These are phyloP conservation scores for Trichophyton simii DNA, from an alignment of 2,329 filamentous ascomycete genomes.

Conservation along the genomic window DNA sequence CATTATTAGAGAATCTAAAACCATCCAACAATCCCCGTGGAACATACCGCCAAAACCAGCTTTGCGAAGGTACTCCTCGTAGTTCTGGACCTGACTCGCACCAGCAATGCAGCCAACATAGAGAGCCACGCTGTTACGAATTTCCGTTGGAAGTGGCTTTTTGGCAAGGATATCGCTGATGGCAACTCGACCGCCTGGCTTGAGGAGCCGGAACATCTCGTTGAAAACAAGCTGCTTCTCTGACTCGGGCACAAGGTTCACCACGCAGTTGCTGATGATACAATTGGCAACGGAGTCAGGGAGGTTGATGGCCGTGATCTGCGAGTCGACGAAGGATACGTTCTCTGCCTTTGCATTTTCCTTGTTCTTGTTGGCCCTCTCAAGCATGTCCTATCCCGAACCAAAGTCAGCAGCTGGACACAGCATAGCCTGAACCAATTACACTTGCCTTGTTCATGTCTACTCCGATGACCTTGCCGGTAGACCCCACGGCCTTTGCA, in stretches of 20 bases:
- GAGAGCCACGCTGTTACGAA: constrained; percentile 40
- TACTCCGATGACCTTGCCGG: constrained; percentile 43
- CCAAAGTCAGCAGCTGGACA: not conserved
- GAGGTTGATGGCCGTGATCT: constrained; percentile 42
- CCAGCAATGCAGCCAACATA: constrained; percentile 51
- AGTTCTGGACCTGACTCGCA: constrained; percentile 41
- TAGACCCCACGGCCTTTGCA: constrained; percentile 36
- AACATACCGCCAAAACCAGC: constrained; percentile 40
- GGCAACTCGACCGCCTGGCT: constrained; percentile 45
- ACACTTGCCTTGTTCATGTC: constrained; percentile 46
- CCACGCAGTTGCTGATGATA: constrained; percentile 52
- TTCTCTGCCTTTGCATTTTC: constrained; percentile 31
- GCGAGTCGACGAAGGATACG: constrained; percentile 39
- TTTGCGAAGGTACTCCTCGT: constrained; percentile 39
- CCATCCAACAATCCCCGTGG: not conserved
- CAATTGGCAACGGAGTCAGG: constrained; percentile 36
- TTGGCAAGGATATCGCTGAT: constrained; percentile 48
- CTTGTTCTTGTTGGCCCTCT: constrained; percentile 37
- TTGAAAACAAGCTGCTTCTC: constrained; percentile 45
- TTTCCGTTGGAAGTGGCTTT: constrained; percentile 36
- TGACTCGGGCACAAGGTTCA: constrained; percentile 44
- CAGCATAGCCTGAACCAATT: too few relatives aligned
- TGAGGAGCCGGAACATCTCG: constrained; percentile 48
- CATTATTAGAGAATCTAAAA: not conserved
- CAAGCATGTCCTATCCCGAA: constrained; percentile 43